Percentiles rank a stretch among this genome's conserved stretches.
These are phyloP conservation scores for Alternaria ventricosa DNA, from an alignment of 2,329 filamentous ascomycete species.

Conservation along the genomic window DNA sequence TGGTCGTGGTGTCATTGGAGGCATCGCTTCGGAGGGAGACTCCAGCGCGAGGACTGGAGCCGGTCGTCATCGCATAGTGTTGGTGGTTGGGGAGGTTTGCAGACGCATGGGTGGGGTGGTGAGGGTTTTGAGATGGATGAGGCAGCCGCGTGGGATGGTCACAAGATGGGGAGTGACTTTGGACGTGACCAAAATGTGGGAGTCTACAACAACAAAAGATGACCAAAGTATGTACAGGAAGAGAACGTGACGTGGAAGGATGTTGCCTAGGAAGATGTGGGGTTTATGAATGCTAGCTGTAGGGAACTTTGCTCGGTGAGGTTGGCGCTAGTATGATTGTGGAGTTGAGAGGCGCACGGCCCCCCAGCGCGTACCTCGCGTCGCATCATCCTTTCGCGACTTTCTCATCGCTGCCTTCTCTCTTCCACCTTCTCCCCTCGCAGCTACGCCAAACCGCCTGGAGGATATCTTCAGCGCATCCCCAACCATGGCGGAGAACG, in stretches of 20 bases:
- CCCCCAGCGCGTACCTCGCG: conserved; percentile 30
- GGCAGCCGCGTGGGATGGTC: conserved; percentile 22
- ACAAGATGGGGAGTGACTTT: conserved; percentile 6
- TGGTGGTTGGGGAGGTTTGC: conserved; percentile 19
- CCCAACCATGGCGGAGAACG: conserved; percentile 61
- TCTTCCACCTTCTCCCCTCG: conserved; percentile 17
- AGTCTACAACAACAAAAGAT: not conserved
- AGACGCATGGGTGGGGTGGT: conserved; percentile 21
- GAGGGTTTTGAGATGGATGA: conserved; percentile 1
- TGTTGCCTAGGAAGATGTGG: not conserved
- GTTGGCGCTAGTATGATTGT: not conserved
- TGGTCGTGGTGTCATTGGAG: conserved; percentile 16
- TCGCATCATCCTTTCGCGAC: conserved; percentile 29
- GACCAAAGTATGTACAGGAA: not conserved
- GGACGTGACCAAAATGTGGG: not conserved
- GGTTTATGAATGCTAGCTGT: not conserved
- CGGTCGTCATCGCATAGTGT: conserved; percentile 48
- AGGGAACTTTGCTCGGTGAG: not conserved
- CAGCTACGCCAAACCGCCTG: conserved; percentile 20
- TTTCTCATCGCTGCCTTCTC: conserved; percentile 26
- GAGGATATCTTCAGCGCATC: conserved; percentile 24
- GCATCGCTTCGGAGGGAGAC: conserved; percentile 29
- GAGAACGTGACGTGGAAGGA: not conserved
- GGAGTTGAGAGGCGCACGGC: conserved; percentile 14
- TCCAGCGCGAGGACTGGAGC: conserved; percentile 45